Conservation (phyloP, 73 alveolate genomes). For the Tetrahymena elliotti region DNA sequence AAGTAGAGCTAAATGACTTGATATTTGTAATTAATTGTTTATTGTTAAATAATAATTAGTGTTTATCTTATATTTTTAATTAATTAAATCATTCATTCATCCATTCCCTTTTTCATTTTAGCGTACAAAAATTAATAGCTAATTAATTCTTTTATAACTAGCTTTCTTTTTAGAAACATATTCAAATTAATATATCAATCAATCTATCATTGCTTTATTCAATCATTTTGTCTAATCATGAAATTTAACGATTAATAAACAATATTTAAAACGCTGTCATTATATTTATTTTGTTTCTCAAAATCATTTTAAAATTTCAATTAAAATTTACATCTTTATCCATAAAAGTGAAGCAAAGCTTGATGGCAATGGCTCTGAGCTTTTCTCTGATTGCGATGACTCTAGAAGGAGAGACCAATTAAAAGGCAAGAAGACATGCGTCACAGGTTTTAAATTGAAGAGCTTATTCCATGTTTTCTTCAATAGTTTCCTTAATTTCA, state of each 20-base stretch:
- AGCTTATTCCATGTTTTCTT: background rate
- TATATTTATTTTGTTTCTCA: background rate
- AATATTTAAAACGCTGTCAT: background rate
- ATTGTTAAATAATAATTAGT: too few relatives aligned
- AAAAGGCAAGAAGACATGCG: background rate
- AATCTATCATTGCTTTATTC: background rate
- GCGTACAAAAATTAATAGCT: background rate
- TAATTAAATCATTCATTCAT: background rate
- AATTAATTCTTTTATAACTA: background rate
- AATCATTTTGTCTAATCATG: too few relatives aligned
- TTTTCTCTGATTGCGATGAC: background rate
- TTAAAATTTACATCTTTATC: background rate
- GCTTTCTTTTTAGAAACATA: background rate
- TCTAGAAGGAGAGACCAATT: background rate
- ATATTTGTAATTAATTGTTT: background rate
- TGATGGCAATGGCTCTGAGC: background rate
- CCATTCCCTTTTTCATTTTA: too few relatives aligned
- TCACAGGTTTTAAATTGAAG: background rate
- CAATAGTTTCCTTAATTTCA: background rate
- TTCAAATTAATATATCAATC: background rate
- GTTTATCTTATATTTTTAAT: background rate
- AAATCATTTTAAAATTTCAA: background rate
- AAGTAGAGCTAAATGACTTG: background rate
- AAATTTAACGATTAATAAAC: background rate
- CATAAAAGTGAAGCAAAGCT: background rate